Evolutionary conservation across 352 stramenopile genomes (phyloP).

Genomic region (Globisporangium emineosum): DNA sequence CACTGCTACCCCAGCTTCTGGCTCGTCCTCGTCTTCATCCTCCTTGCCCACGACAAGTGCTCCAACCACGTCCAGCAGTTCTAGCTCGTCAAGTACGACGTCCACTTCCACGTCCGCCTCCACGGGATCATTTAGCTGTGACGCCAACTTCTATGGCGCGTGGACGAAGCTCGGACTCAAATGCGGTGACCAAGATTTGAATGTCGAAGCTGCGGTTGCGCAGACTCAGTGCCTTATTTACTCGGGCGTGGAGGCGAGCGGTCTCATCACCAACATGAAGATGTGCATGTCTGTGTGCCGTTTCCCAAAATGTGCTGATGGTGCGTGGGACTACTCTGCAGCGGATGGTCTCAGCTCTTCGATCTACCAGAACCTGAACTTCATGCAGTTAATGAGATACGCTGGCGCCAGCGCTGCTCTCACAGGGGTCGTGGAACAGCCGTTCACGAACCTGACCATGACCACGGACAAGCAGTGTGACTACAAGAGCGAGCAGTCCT

Average conservation of each 20-base stretch:
- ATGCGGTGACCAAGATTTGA: conserved; percentile 46
- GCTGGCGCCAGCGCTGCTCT: conserved; percentile 34
- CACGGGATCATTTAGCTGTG: conserved; percentile 60
- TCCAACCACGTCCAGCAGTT: conserved; percentile 15
- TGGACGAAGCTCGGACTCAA: conserved; percentile 67
- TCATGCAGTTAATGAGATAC: conserved; percentile 52
- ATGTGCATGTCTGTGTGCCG: conserved; percentile 80
- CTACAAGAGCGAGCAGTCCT: conserved; percentile 57
- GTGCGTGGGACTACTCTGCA: conserved; percentile 72
- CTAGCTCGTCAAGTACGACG: conserved; percentile 15
- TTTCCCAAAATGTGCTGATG: conserved; percentile 71
- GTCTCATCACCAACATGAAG: conserved; percentile 47
- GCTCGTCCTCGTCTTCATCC: conserved; percentile 12
- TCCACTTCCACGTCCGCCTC: conserved; percentile 12
- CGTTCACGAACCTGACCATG: conserved; percentile 58
- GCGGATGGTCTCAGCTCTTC: conserved; percentile 61
- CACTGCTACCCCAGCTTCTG: not conserved
- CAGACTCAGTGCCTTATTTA: conserved; percentile 79
- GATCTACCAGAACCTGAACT: conserved; percentile 70
- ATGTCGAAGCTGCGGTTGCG: conserved; percentile 41
- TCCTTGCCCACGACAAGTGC: conserved; percentile 15
- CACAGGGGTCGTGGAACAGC: conserved; percentile 28
- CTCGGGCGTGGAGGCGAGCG: conserved; percentile 49
- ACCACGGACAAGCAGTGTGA: conserved; percentile 45
- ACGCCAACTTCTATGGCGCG: conserved; percentile 75